A percentile compares a stretch with the other conserved stretches of the same genome.
Conservation (phyloP, 2,329 filamentous ascomycete species). For the Chrysoporthe deuterocubensis region DNA sequence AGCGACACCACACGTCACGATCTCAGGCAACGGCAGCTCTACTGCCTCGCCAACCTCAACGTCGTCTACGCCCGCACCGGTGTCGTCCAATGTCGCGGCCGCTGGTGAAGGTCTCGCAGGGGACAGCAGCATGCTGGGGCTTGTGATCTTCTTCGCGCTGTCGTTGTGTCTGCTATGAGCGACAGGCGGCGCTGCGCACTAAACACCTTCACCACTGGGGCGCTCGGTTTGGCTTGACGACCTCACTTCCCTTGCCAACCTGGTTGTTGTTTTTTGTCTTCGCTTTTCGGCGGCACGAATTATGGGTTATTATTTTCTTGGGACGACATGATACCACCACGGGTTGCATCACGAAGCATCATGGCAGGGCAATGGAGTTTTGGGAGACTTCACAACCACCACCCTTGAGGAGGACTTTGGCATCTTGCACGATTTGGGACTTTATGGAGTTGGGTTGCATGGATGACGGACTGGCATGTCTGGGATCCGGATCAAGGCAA, state of each 20-base stretch:
- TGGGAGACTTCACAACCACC: constrained; percentile 1
- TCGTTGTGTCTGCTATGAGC: constrained; percentile 26
- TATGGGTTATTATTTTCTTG: neutral
- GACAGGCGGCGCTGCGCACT: neutral
- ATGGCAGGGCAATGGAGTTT: constrained; percentile 15
- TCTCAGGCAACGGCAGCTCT: neutral
- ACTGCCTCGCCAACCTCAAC: neutral
- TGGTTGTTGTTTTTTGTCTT: neutral
- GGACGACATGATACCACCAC: constrained; percentile 20
- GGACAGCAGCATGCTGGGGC: constrained; percentile 29
- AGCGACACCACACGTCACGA: neutral
- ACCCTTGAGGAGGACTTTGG: constrained; percentile 14
- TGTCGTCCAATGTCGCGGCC: constrained; percentile 9
- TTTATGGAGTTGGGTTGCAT: neutral
- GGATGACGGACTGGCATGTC: neutral
- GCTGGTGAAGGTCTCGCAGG: constrained; percentile 22
- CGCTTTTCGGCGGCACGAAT: neutral
- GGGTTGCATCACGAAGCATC: constrained; percentile 15
- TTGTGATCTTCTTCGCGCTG: constrained; percentile 29
- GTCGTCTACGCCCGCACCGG: neutral
- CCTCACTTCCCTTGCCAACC: neutral
- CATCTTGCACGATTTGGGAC: neutral
- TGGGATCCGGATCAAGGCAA: neutral
- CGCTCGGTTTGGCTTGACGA: neutral
- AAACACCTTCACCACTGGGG: neutral